Percentiles rank a stretch among this genome's conserved stretches.
Conservation (phyloP, 345 rosid species). For the Leavenworthia alabamica region DNA sequence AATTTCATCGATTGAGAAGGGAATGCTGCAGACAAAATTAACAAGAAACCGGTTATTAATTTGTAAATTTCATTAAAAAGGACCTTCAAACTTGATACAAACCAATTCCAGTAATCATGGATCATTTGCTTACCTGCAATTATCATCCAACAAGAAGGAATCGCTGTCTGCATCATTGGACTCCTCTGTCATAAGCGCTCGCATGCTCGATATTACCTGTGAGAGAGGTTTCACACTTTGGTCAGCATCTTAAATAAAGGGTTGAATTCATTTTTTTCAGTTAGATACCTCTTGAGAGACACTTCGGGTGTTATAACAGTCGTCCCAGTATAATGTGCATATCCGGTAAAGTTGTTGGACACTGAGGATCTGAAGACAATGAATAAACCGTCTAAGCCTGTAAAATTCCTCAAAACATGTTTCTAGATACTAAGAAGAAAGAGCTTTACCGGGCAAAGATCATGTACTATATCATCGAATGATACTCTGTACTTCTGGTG, state of each 20-base stretch:
- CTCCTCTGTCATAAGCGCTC: conserved; percentile 92
- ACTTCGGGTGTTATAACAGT: conserved; percentile 91
- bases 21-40: conserved; percentile 52
- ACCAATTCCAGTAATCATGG: background rate
- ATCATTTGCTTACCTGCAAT: conserved; percentile 52
- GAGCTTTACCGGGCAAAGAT: conserved; percentile 82
- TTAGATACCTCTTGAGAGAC: conserved; percentile 68
- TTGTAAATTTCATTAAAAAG: background rate
- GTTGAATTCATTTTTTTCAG: background rate
- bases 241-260: background rate
- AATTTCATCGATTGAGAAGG: conserved; percentile 91
- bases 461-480: conserved; percentile 88
- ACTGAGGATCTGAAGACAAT: conserved; percentile 61
- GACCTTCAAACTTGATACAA: background rate
- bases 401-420: background rate
- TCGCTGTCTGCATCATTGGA: conserved; percentile 74
- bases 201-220: conserved; percentile 97
- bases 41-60: background rate
- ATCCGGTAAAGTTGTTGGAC: conserved; percentile 97
- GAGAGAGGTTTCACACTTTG: conserved; percentile 2
- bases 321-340: conserved; percentile 95
- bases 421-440: conserved; percentile 12
- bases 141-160: conserved; percentile 93
- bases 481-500: conserved; percentile 97
- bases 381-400: background rate